Conservation (phyloP, 2,329 filamentous ascomycete species). For the Cytospora piceicola region DNA sequence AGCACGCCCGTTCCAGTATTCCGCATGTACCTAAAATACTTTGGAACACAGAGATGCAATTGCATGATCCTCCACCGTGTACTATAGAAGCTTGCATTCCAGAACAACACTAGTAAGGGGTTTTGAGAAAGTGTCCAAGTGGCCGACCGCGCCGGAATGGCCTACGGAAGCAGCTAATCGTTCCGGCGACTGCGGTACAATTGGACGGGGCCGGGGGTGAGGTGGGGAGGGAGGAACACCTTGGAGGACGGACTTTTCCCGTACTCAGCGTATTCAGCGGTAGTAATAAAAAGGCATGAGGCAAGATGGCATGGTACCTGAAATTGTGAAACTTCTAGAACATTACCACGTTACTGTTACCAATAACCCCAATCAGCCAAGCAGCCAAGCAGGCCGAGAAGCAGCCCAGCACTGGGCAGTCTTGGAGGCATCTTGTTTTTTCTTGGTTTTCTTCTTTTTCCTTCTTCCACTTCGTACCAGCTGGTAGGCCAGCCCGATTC, state of each 20-base stretch:
- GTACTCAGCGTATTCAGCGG: too few species aligned
- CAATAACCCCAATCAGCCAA: too few species aligned
- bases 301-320: neutral
- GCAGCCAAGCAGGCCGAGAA: neutral
- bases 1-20: too few species aligned
- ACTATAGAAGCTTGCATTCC: too few species aligned
- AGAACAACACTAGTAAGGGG: neutral
- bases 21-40: too few species aligned
- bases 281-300: too few species aligned
- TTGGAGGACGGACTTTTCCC: too few species aligned
- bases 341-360: neutral
- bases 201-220: neutral
- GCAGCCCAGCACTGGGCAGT: neutral
- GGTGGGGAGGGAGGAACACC: too few species aligned
- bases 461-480: neutral
- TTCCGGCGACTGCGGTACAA: too few species aligned
- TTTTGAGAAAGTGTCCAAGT: neutral
- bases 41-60: conserved; percentile 6
- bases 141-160: neutral
- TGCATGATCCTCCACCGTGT: conserved; percentile 2
- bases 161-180: neutral
- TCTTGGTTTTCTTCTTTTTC: too few species aligned
- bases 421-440: too few species aligned
- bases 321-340: conserved; percentile 23
- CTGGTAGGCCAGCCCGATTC: conserved; percentile 11